A percentile compares a stretch with the other conserved stretches of the same genome.
These are phyloP conservation scores for Globisporangium irregulare DNA, from an alignment of 352 stramenopile species.

Conservation along the genomic window DNA sequence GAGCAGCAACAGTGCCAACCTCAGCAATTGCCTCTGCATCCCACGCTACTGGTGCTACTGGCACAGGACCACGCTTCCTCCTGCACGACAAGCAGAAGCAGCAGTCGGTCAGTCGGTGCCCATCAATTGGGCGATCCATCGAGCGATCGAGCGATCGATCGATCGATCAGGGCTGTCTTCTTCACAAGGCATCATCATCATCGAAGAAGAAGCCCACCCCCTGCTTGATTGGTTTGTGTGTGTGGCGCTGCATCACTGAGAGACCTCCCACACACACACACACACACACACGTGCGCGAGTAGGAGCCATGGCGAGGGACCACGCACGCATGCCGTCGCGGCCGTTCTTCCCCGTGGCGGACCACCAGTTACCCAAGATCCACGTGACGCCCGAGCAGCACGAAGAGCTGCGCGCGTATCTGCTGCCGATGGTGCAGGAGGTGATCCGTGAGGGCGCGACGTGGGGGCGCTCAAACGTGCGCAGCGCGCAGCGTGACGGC, in stretches of 20 bases:
- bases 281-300: background rate
- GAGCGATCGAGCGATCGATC: background rate
- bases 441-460: slow-evolving; percentile 56
- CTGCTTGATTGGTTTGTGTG: background rate
- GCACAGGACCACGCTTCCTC: background rate
- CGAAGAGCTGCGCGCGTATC: slow-evolving; percentile 58
- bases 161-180: background rate
- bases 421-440: slow-evolving; percentile 45
- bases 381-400: slow-evolving; percentile 49
- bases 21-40: background rate
- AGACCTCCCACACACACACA: background rate
- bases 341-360: slow-evolving; percentile 49
- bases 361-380: slow-evolving; percentile 45
- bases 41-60: background rate
- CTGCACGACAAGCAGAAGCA: background rate
- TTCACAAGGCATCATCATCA: background rate
- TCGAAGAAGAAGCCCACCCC: background rate
- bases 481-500: slow-evolving; percentile 34
- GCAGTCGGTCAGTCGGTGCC: background rate
- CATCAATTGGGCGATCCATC: background rate
- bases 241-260: background rate
- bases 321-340: background rate
- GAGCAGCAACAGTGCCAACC: background rate
- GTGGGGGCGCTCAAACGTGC: slow-evolving; percentile 62
- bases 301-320: background rate